Base-by-base conservation (phyloP, 345 rosid species). In the Heritiera fomes region DNA sequence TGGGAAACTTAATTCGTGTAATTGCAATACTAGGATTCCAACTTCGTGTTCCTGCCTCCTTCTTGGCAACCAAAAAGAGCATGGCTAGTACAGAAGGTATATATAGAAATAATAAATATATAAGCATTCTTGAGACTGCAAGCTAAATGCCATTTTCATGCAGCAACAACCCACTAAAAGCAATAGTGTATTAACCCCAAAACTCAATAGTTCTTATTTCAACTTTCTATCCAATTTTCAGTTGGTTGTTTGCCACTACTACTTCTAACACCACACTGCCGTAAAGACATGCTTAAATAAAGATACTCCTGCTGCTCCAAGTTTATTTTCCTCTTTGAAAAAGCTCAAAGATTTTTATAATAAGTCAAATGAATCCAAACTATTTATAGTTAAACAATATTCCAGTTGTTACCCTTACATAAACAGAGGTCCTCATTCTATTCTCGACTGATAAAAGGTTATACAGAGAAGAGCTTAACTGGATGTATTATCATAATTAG, bases 191-290 rank as follows among this genome's bases (percentile, higher is more conserved):
- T 52, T 17, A 18, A 32, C 15, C 46, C 75, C 30, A 9, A 52
- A 52, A 53, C 45, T 52, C 62, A 72, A 34, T 18, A 3, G 40
- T 71, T 71, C 61, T 50, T 71, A 46, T 68, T 69, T 46, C 23
- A 34, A 71, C 17, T 49, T 71, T 34, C 75, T 34, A 52, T 53
- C 75, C 30, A 18, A 72, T 72, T 72, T 17, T 71, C 28, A 8
- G 32, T 32, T 52, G 61, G 46, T 71, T 71, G 75, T 17, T 53
- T 17, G 47, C 47, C 40, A 32, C 62, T 34, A 18, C 75, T 18
- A 72, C 3, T 30, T 30, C 61, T 15, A 32, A 71, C 46, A 50
- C 23, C 23, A 52, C 20, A 71, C 23, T 5, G 5, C 43, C 17
- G 45, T 32, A 17, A 32, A 71, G 34, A 53, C 47, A 53, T 34